These are phyloP conservation scores for Diaporthe batatas DNA, from an alignment of 2,329 filamentous ascomycete species.

Conservation along the genomic window DNA sequence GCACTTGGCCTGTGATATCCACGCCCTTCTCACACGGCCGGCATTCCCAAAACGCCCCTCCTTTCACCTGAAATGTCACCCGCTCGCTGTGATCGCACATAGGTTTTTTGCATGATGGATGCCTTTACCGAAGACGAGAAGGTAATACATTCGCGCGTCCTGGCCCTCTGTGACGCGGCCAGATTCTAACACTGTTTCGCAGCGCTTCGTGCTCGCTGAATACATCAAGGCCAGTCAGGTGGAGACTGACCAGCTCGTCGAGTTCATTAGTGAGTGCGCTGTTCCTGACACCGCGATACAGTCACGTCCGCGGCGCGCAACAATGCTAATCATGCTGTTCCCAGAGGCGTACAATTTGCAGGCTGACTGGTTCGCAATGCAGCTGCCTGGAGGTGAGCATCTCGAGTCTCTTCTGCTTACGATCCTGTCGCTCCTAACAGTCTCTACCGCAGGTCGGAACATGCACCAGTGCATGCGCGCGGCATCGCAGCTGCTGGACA, in stretches of 20 bases:
- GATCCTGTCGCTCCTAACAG: constrained; percentile 41
- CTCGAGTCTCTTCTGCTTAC: not conserved
- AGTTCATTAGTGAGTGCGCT: constrained; percentile 57
- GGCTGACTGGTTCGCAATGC: constrained; percentile 54
- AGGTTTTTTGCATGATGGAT: constrained; percentile 54
- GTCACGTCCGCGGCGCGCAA: not conserved
- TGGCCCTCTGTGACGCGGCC: constrained; percentile 31
- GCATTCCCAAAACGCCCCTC: constrained; percentile 2
- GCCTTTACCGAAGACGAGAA: constrained; percentile 66
- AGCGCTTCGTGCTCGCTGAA: constrained; percentile 71
- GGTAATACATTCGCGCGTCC: constrained; percentile 54
- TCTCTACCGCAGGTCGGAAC: constrained; percentile 49
- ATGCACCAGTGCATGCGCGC: constrained; percentile 52
- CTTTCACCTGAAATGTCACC: constrained; percentile 40
- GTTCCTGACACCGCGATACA: not conserved
- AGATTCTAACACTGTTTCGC: constrained; percentile 33
- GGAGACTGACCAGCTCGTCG: constrained; percentile 59
- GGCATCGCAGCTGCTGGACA: constrained; percentile 50
- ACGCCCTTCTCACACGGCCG: constrained; percentile 9
- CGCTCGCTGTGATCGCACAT: constrained; percentile 33
- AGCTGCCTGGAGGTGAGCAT: constrained; percentile 52
- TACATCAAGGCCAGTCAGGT: constrained; percentile 69
- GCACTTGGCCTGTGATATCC: constrained; percentile 30
- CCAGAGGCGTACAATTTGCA: constrained; percentile 46
- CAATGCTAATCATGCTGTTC: not conserved